Percentiles rank a stretch among this genome's conserved stretches.
Conservation (phyloP, 148 eudicot species). For the Euryodendron excelsum region DNA sequence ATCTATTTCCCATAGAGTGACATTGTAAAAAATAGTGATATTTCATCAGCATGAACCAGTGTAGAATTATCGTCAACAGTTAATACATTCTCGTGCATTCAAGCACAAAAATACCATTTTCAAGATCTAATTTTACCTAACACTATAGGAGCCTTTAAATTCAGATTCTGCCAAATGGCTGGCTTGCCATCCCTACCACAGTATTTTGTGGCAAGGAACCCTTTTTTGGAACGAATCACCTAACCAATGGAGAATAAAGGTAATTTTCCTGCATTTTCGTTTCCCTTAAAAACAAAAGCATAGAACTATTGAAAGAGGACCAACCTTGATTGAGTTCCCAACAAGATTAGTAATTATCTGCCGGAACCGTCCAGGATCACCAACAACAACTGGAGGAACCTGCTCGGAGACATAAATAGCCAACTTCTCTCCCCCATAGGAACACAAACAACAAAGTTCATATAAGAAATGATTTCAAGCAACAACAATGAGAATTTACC, state of each 20-base stretch:
- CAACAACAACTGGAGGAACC: constrained; percentile 71
- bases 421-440: constrained; percentile 49
- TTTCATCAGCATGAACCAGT: not conserved
- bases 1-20: not conserved
- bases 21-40: not conserved
- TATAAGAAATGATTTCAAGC: not conserved
- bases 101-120: not conserved
- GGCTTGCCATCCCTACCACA: not conserved
- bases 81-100: not conserved
- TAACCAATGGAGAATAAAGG: not conserved
- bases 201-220: not conserved
- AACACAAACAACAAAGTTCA: constrained; percentile 12
- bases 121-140: not conserved
- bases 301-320: constrained; percentile 5
- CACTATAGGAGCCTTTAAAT: not conserved
- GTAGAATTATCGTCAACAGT: not conserved
- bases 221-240: not conserved
- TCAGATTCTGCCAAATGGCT: not conserved
- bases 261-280: not conserved
- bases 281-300: not conserved
- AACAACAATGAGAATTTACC: not conserved
- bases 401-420: constrained; percentile 76
- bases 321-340: constrained; percentile 89
- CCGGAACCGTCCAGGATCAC: constrained; percentile 84
- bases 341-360: constrained; percentile 93